Percentiles rank a stretch among this genome's conserved stretches.
phyloP scores from a whole-genome alignment of 352 stramenopile species.

The Paralagenidium karlingii region DNA sequence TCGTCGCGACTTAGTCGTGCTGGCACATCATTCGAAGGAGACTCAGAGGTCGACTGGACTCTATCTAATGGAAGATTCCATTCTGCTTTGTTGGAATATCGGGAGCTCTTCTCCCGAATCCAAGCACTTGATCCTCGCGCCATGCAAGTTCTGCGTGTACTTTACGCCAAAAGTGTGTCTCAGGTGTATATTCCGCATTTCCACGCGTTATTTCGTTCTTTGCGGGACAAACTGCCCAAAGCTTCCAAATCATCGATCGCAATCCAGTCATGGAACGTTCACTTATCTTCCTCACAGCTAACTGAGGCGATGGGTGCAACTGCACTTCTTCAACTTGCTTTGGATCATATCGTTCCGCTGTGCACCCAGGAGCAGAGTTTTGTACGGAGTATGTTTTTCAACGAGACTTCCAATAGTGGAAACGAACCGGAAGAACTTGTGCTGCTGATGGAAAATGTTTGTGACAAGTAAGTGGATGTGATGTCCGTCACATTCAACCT shows the following conservation, averaged over 20 bases:
- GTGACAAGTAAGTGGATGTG: constrained; percentile 64
- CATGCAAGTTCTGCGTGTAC: constrained; percentile 16
- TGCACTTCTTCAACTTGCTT: constrained; percentile 46
- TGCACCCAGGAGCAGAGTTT: constrained; percentile 33
- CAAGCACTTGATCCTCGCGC: constrained; percentile 19
- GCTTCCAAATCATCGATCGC: constrained; percentile 32
- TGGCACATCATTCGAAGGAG: constrained; percentile 21
- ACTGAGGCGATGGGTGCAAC: constrained; percentile 35
- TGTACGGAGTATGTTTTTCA: constrained; percentile 9
- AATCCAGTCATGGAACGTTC: constrained; percentile 48
- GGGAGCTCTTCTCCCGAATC: constrained; percentile 15
- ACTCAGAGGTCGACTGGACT: constrained; percentile 43
- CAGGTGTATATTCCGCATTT: constrained; percentile 36
- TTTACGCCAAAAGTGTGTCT: constrained; percentile 40
- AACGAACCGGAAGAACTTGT: constrained; percentile 28
- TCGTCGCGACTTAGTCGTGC: constrained; percentile 17
- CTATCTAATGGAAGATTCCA: constrained; percentile 56
- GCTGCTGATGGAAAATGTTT: constrained; percentile 46
- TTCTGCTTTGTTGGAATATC: constrained; percentile 22
- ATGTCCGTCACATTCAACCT: neutral
- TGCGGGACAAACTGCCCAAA: constrained; percentile 46
- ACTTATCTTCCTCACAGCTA: constrained; percentile 43
- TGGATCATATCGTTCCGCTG: constrained; percentile 52
- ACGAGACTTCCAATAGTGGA: neutral
- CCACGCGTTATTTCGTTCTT: constrained; percentile 37